Base-by-base conservation (phyloP, 225 moss, liverwort and hornwort genomes). In the Pseudisothecium myosuroides region DNA sequence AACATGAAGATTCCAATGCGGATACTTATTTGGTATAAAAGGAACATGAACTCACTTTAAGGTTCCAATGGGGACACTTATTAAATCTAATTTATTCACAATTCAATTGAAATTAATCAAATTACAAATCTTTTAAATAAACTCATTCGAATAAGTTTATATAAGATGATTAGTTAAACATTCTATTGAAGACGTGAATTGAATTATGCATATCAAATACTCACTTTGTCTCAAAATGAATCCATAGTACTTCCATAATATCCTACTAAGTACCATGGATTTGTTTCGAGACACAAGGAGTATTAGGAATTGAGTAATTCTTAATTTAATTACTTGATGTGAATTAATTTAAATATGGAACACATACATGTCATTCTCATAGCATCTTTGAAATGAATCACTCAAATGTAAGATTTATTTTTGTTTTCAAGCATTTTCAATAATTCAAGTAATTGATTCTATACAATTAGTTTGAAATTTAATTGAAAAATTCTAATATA, bases 181-280 rank as follows among this genome's bases (percentile, higher is more conserved):
- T 21, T 21, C n/a, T 6, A 67, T 37, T 67, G 67, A 67, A 37
- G 67, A 37, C 2, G 2, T 29, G 20, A 20, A 20, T 66, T 66
- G 4, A 67, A 37, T 18, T 39, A 68, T 68, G 7, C 23, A 68
- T 13, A 23, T 68, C 23, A 39, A 23, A 39, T 39, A 65, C 3
- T 32, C 8, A 2, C 5, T 9, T 2, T 17, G 0, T 34, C 2
- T 65, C 17, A 65, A 34, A 34, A 65, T 65, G 17, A 32, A 32
- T 64, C 9, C 2, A 2, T 64, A 0, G 32, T 17, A 17, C 2
- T 32, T 2, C 9, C 0, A 17, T 32, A 8, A 17, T 32, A 32
- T 64, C 0, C 17, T 0, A 64, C 5, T 8, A 34, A 1, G 34
- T 17, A 34, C 8, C 3, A 65, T 1, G 1, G 5, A 17, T 34